Evolutionary conservation across 2,329 filamentous ascomycete genomes (phyloP), one percentile per base, ranked within the genome.

Genomic region (Ustulina deusta): DNA sequence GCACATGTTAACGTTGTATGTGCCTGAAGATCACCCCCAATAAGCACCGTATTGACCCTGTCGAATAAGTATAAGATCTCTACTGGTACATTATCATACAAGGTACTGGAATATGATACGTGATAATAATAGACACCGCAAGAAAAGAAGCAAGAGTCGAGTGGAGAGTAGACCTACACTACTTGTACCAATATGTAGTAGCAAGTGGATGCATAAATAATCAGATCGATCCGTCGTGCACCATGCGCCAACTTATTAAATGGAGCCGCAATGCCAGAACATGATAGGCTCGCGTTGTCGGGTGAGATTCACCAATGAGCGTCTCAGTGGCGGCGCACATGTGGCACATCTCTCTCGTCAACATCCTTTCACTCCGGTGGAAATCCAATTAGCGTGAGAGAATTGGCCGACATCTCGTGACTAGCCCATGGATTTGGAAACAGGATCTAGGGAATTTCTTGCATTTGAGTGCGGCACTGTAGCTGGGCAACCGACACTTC

Each of bases 11-110:
- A 58, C 48, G 56, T 65, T 52, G 56, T 59, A 62, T 59, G 66
- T 65, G 40, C 66, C 62, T 68, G 66, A 61, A 58, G 62, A 68
- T 68, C 62, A 40, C 29, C 34, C 49, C 56, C 40, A 46, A 60
- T 32, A 27, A 65, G 44, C 22, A 34, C 36, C n/a, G 17, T 10
- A 36, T 6, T 13, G 20, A 15, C 20, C 51, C 38, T 25, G 57
- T 57, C 34, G 52, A 58, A 38, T 62, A 59, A 17, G 27, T 42
- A 40, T 51, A 61, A 46, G 59, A 57, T 54, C 63, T 58, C 34
- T 22, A 6, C 25, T 51, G 29, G 22, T 20, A 7, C 42, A 6
- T 5, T 49, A 48, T 55, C 6, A 15, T 13, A 44, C 36, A 27
- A 51, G 51, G 51, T 13, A 11, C 29, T 42, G 6, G 55, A 38